A percentile compares a stretch with the other conserved stretches of the same genome.
These are phyloP conservation scores for Phyllosticta ampelicida DNA, from an alignment of 2,329 filamentous ascomycete genomes.

Conservation along the genomic window DNA sequence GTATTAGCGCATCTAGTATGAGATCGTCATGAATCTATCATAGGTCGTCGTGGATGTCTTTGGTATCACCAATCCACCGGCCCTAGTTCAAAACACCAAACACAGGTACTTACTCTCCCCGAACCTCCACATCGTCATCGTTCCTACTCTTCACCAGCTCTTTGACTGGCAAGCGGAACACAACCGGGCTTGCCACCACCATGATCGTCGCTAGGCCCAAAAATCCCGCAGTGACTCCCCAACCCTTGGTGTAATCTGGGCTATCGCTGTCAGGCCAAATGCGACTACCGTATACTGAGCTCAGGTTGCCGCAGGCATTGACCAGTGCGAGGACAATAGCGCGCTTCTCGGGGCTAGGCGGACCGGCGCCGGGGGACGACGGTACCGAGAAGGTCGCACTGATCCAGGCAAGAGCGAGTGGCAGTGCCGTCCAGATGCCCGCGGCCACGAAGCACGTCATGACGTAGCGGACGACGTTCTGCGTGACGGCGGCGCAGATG, in stretches of 20 bases:
- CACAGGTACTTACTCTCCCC: background rate
- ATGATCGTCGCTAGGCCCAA: constrained; percentile 34
- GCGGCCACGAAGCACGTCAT: constrained; percentile 31
- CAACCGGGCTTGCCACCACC: constrained; percentile 23
- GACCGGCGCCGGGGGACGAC: constrained; percentile 19
- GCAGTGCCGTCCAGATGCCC: constrained; percentile 46
- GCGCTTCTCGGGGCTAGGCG: constrained; percentile 38
- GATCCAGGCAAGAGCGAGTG: constrained; percentile 48
- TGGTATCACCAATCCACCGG: too few relatives aligned
- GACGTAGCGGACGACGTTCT: constrained; percentile 26
- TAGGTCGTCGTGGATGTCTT: too few relatives aligned
- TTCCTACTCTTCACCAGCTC: background rate
- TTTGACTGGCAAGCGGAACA: constrained; percentile 2
- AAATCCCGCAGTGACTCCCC: constrained; percentile 42
- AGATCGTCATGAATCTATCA: too few relatives aligned
- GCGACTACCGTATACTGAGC: constrained; percentile 1
- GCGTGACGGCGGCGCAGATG: constrained; percentile 25
- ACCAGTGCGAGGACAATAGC: constrained; percentile 45
- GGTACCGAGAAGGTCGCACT: constrained; percentile 47
- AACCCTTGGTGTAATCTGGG: constrained; percentile 41
- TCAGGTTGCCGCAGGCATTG: constrained; percentile 20
- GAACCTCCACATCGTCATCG: background rate
- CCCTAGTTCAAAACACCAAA: background rate
- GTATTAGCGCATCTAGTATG: too few relatives aligned
- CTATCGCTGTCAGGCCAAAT: constrained; percentile 43